Base-by-base conservation (phyloP, 257 asterid species). In the Fraxinus pennsylvanica region DNA sequence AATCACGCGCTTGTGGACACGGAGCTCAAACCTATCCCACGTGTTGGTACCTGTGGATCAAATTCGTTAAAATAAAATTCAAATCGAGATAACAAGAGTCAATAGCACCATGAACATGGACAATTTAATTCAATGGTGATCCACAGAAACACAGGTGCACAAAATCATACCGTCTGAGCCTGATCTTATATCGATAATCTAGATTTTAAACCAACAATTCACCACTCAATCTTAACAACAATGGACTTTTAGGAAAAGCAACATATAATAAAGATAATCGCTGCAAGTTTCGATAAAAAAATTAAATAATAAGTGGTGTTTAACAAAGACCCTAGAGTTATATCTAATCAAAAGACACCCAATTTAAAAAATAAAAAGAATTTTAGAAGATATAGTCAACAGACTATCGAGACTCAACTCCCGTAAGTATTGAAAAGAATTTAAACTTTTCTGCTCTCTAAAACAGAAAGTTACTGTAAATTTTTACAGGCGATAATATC, bases 1-100 rank as follows among this genome's bases (percentile, higher is more conserved):
- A 4, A 89, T 89, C 79, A 89, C 89, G 0, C 94, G 86, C 68
- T 89, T 89, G 88, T 89, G 94, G 10, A 90, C 88, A 19, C 92
- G 83, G 21, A 88, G 84, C 83, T 90, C 92, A 79, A 88, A 88
- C 74, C 92, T 84, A 74, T 88, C 92, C 45, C 73, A 88, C 17
- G 92, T 88, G 35, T 88, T 88, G 10, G 92, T 88, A 76, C 92
- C 92, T 88, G 57, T 3, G 3, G 21, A 78, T 63, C 52, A 63
- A 81, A 65, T 45, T 76, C 1, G 8, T 65, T 5, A 36, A 8
- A 30, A 63, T 17, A 7, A 21, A 39, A 21, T 9, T 33, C 67
- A 71, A 4, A 69, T 74, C 19, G 50, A 66, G 15, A 21, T 19
- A 45, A 9, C 78, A 69, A 39, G 15, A 17, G 30, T 17, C 71